phyloP scores from a whole-genome alignment of 1,139 yeast genomes.

The Pneumocystis jirovecii region DNA sequence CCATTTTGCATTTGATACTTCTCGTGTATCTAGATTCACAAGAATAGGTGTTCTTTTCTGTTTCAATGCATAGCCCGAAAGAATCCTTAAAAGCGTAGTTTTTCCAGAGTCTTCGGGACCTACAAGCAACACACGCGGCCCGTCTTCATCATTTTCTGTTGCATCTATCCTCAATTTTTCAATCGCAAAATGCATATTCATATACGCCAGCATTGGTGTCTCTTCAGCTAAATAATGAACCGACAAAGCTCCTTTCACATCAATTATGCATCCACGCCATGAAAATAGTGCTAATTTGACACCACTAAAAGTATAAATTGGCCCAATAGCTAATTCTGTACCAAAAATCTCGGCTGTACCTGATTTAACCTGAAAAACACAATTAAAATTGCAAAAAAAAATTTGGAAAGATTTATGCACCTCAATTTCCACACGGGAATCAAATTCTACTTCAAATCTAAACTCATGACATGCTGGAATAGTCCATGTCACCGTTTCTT shows the following conservation, averaged over 20 bases:
- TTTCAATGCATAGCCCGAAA: slow-evolving; percentile 64
- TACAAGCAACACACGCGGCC: slow-evolving; percentile 55
- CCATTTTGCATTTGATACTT: slow-evolving; percentile 18
- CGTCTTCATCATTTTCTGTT: slow-evolving; percentile 11
- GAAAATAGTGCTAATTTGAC: slow-evolving; percentile 48
- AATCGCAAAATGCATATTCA: slow-evolving; percentile 62
- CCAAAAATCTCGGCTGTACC: slow-evolving; percentile 90
- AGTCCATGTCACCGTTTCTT: neutral
- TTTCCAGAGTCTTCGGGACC: slow-evolving; percentile 71
- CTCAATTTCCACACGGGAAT: slow-evolving; percentile 40
- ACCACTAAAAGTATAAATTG: slow-evolving; percentile 45
- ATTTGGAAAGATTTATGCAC: slow-evolving; percentile 19
- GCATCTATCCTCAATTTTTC: slow-evolving; percentile 40
- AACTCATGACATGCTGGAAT: slow-evolving; percentile 36
- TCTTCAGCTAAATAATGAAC: slow-evolving; percentile 59
- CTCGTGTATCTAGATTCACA: slow-evolving; percentile 72
- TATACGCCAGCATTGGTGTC: slow-evolving; percentile 45
- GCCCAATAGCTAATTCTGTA: slow-evolving; percentile 68
- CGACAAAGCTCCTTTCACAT: slow-evolving; percentile 30
- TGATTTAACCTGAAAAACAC: slow-evolving; percentile 15
- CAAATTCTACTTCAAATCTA: slow-evolving; percentile 64
- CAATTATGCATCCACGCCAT: slow-evolving; percentile 37
- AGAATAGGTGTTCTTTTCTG: slow-evolving; percentile 50
- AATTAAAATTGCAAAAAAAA: neutral
- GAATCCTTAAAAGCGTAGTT: slow-evolving; percentile 52